Conservation (phyloP, 768 basidiomycete species). For the Serendipita sp. region DNA sequence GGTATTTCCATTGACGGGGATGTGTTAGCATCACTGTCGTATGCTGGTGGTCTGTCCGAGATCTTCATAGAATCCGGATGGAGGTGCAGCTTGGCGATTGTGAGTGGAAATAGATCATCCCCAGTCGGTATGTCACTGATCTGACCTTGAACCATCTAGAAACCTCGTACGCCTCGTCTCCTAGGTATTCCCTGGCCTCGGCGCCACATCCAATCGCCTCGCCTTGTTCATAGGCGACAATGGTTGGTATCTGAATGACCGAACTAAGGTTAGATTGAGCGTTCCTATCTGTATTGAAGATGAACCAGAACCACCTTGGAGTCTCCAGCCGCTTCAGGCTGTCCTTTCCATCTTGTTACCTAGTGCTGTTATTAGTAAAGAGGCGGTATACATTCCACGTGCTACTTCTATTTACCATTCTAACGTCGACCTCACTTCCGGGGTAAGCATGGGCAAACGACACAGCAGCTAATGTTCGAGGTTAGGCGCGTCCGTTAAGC, state of each 20-base stretch:
- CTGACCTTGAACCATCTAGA: slow-evolving; percentile 2
- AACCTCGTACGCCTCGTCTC: background rate
- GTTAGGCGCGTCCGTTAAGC: no score
- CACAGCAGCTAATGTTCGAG: background rate
- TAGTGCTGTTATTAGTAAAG: background rate
- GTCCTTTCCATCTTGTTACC: slow-evolving; percentile 6
- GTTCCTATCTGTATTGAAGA: background rate
- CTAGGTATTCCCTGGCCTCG: background rate
- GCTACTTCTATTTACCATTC: background rate
- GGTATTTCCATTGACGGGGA: background rate
- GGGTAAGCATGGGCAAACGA: background rate
- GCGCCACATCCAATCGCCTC: background rate
- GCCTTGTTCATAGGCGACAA: background rate
- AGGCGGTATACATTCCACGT: background rate
- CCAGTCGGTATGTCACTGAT: no score
- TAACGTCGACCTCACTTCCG: background rate
- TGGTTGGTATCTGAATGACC: background rate
- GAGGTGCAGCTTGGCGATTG: background rate
- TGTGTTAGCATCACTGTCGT: background rate
- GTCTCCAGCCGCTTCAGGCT: slow-evolving; percentile 2
- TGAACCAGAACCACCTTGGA: background rate
- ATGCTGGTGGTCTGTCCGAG: background rate
- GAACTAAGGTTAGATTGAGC: no score
- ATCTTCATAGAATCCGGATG: slow-evolving; percentile 6
- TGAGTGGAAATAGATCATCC: background rate